Percentiles rank a stretch among this genome's conserved stretches.
Evolutionary conservation across 176 grass and related monocot species (phyloP).

Genomic region (Zoysia pacifica): DNA sequence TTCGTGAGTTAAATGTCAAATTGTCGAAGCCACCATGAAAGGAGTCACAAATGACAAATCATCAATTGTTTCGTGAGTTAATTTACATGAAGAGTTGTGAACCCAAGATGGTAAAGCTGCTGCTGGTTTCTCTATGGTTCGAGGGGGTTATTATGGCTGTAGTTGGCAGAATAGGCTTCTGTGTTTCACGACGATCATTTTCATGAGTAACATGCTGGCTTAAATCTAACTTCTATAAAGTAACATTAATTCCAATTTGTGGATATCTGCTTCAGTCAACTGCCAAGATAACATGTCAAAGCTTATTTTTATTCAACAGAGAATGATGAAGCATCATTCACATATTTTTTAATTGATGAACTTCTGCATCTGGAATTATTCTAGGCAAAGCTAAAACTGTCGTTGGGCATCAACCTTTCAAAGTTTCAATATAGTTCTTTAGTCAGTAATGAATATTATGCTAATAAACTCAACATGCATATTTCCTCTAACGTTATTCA

Average conservation of each 20-base stretch:
- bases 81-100: neutral
- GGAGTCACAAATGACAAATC: too few species aligned
- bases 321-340: neutral
- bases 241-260: neutral
- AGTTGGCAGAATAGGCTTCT: neutral
- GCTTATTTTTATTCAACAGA: constrained; percentile 8
- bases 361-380: neutral
- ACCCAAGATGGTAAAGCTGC: neutral
- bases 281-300: neutral
- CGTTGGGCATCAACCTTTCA: neutral
- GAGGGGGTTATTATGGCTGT: neutral
- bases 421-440: neutral
- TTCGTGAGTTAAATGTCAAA: neutral
- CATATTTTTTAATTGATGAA: neutral
- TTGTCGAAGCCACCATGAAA: too few species aligned
- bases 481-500: neutral
- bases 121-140: neutral
- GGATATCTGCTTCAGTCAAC: neutral
- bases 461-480: neutral
- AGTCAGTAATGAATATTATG: neutral
- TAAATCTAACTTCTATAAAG: neutral
- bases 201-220: neutral
- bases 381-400: neutral
- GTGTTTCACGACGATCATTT: neutral
- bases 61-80: too few species aligned